Evolutionary conservation across 345 rosid genomes (phyloP).

Genomic region (Populus deltoides): DNA sequence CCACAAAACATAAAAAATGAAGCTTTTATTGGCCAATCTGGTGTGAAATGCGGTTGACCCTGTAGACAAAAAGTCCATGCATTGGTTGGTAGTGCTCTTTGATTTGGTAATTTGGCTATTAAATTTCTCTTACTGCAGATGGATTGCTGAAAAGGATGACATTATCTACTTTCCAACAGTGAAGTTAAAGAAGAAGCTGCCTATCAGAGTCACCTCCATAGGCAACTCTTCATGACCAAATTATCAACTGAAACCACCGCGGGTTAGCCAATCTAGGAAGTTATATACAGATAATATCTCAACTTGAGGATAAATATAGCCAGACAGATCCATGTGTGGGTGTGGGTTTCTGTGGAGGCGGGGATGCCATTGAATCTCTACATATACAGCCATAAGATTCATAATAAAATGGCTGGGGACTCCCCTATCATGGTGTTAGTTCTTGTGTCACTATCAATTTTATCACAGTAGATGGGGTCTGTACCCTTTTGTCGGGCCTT

Average conservation of each 20-base stretch:
- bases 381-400: neutral
- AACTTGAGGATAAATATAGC: neutral
- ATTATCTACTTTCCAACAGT: slow-evolving; percentile 34
- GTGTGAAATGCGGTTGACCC: too few relatives aligned
- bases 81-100: too few relatives aligned
- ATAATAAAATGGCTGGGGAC: neutral
- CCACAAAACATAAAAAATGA: too few relatives aligned
- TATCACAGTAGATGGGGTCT: slow-evolving; percentile 3
- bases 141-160: slow-evolving; percentile 29
- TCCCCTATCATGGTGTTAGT: slow-evolving; percentile 28
- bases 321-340: slow-evolving; percentile 15
- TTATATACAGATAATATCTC: neutral
- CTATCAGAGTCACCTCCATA: slow-evolving; percentile 17
- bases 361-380: neutral
- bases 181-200: slow-evolving; percentile 30
- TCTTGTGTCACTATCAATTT: slow-evolving; percentile 37
- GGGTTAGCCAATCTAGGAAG: slow-evolving; percentile 6
- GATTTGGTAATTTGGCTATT: neutral
- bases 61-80: too few relatives aligned
- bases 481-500: slow-evolving; percentile 14
- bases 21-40: too few relatives aligned
- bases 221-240: neutral
- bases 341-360: neutral
- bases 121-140: slow-evolving; percentile 13
- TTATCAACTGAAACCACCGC: slow-evolving; percentile 4